Evolutionary conservation across 129 eudicot species (phyloP).

Genomic region (Lactuca sativa): DNA sequence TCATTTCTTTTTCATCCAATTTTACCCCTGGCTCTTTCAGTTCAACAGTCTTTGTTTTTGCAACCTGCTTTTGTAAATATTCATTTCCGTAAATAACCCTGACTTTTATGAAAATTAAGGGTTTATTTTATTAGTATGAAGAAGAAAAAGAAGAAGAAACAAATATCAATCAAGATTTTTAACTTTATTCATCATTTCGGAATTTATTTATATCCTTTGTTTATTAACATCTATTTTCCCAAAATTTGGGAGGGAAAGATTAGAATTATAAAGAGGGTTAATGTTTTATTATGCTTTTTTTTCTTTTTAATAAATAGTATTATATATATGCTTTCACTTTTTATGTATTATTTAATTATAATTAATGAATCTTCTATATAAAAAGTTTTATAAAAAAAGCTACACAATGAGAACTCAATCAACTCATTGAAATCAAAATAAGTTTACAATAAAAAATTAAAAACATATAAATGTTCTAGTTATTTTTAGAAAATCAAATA

Average conservation of each 20-base stretch:
- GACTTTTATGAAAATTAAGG: conserved; percentile 10
- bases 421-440: too few species aligned
- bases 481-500: too few species aligned
- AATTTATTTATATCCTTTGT: neutral
- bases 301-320: too few species aligned
- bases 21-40: conserved; percentile 83
- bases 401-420: too few species aligned
- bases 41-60: conserved; percentile 84
- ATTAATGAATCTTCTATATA: too few species aligned
- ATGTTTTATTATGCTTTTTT: neutral
- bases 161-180: neutral
- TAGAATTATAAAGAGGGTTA: conserved; percentile 20
- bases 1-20: conserved; percentile 91
- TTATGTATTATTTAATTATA: too few species aligned
- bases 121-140: neutral
- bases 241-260: conserved; percentile 6
- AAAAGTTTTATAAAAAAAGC: too few species aligned
- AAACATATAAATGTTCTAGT: too few species aligned
- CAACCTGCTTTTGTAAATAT: conserved; percentile 90
- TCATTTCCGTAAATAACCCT: conserved; percentile 71
- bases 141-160: neutral
- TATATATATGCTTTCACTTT: too few species aligned
- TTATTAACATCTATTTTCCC: conserved; percentile 8
- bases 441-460: too few species aligned
- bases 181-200: neutral